Base-by-base conservation (phyloP, 306 rosid species). In the Canavalia ensiformis region DNA sequence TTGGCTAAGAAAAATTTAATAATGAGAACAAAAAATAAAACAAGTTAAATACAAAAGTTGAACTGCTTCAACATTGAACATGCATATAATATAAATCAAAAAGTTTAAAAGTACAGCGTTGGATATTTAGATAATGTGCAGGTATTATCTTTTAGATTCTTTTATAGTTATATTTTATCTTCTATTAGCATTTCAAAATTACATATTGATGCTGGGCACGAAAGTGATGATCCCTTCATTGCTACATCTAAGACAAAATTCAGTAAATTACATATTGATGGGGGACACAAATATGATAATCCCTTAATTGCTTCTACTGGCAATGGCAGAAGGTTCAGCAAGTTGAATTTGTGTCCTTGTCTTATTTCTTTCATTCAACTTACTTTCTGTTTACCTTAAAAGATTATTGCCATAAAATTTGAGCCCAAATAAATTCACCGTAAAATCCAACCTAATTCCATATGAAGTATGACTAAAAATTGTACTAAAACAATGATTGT, bases 251-350 rank as follows among this genome's bases (percentile, higher is more conserved):
- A 18, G 25, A 18, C 25, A 18, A 18, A 18, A 18, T 18, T 18
- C 25, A 18, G 25, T 18, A 18, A 18, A 18, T 81, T 92, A 92
- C 90, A 91, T 92, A 63, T 47, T 91, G 89, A 89, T 91, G 95
- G 84, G 91, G 54, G 97, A 95, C 41, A 92, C 95, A 47, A 91
- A 90, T 81, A 95, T 92, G 9, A 89, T 92, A 91, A 88, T 92
- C 81, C 97, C 97, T 47, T 84, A 94, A 2, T 5, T 88, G 57
- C 85, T 92, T 8, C 95, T 92, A 58, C 97, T 89, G 45, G 94
- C 85, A 31, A 92, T 92, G 97, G 97, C 95, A 64, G 97, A 95
- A 81, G 85, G 85, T 71, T 86, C 84, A 84, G 97, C 91, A 87
- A 88, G 95, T 56, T 57, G 7, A 63, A 66, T 72, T 65, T 75